Base-by-base conservation (phyloP, 176 grass and related monocot species). In the Luzula sylvatica region DNA sequence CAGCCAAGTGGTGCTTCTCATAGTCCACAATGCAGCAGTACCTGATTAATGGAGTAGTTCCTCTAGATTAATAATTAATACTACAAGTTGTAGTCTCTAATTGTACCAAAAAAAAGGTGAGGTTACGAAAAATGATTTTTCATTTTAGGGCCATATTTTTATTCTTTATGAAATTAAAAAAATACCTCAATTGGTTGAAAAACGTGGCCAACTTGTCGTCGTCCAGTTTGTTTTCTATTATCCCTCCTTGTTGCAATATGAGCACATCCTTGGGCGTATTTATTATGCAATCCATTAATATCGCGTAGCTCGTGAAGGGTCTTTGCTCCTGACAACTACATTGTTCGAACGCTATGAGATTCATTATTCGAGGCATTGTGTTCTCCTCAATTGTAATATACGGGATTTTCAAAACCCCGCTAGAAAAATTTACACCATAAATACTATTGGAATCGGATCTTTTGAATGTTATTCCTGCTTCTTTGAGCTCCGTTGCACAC, bases 271-370 rank as follows among this genome's bases (percentile, higher is more conserved):
- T 22, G 0, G 19, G 11, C 7, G 46, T 30, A 15, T 64, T 40
- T 38, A 55, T 56, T 19, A 73, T 38, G 58, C 49, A 65, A 28
- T 46, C 52, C 61, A 75, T 58, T 13, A 67, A 39, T 26, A 20
- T 42, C 5, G 26, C 72, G 18, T 42, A 67, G 43, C 38, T 53
- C 11, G 72, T 67, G 3, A 75, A 11, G 3, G 46, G 19, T 13
- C 38, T 75, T 28, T 38, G 19, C 3, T 15, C 15, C 3, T 23
- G 46, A 11, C 7, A 14, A 12, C 19, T 46, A n/a, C 41, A 16
- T 14, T 58, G 61, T 46, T 75, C 61, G 41, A 67, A 75, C 20
- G 59, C 70, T 5, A 73, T 65, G 3, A 73, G 58, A 58, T 73
- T 73, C 7, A 45, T 20, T 14, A 46, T 41, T 8, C 20, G 19